phyloP scores from a whole-genome alignment of 164 flowering plant genomes.

The Annona squamosa region DNA sequence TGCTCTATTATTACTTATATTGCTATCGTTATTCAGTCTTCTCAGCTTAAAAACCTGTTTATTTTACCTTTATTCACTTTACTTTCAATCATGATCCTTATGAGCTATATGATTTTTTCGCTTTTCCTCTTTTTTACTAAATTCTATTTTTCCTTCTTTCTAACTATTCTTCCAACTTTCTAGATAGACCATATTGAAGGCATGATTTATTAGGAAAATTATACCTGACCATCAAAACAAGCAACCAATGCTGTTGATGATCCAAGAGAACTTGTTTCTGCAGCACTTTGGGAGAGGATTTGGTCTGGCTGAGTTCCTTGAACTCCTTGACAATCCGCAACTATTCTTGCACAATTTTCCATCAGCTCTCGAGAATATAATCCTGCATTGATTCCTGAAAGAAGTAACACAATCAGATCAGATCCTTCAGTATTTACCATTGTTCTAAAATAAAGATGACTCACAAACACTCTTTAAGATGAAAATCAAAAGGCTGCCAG shows the following conservation, averaged over 20 bases:
- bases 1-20: no score
- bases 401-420: neutral
- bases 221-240: slow-evolving; percentile 71
- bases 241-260: slow-evolving; percentile 71
- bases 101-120: no score
- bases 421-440: neutral
- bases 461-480: neutral
- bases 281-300: slow-evolving; percentile 45
- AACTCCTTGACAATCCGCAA: slow-evolving; percentile 24
- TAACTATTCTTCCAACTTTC: no score
- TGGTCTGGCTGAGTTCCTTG: slow-evolving; percentile 32
- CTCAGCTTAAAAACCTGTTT: no score
- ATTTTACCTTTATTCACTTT: no score
- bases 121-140: no score
- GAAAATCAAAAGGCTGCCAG: neutral
- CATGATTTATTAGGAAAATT: neutral
- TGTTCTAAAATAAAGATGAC: neutral
- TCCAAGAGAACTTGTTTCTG: slow-evolving; percentile 47
- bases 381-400: slow-evolving; percentile 57
- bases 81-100: no score
- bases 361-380: slow-evolving; percentile 58
- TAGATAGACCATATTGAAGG: neutral
- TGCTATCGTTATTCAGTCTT: no score
- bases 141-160: no score
- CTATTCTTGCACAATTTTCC: slow-evolving; percentile 47